Percentiles rank a stretch among this genome's conserved stretches.
Conservation (phyloP, 805 yeast species). For the Metschnikowia sp. region DNA sequence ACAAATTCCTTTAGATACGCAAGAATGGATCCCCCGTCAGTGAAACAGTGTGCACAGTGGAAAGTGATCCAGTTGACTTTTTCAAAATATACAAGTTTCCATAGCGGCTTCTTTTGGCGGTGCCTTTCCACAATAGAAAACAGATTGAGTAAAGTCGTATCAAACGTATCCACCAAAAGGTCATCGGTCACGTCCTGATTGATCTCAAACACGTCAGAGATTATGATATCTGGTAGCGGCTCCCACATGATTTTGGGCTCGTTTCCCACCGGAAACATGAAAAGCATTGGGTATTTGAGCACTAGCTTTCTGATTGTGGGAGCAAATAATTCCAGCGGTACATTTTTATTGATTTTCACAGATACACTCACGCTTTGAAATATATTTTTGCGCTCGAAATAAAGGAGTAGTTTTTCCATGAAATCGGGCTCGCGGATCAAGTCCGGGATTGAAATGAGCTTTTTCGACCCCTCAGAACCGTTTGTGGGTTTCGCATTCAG, state of each 20-base stretch:
- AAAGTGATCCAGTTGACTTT: conserved; percentile 11
- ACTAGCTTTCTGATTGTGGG: not conserved
- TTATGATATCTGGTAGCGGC: not conserved
- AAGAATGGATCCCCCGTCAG: conserved; percentile 11
- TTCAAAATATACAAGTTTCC: conserved; percentile 6
- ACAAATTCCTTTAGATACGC: conserved; percentile 11
- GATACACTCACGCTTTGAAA: conserved; percentile 8
- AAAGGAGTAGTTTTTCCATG: conserved; percentile 5
- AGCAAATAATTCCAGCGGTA: conserved; percentile 2
- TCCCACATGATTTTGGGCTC: conserved; percentile 7
- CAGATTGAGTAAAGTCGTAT: no score
- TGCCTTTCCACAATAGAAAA: no score
- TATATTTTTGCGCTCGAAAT: conserved; percentile 5
- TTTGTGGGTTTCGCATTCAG: no score
- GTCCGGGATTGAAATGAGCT: not conserved
- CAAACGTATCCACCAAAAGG: no score
- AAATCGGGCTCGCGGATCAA: conserved; percentile 7
- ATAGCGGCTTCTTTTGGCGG: not conserved
- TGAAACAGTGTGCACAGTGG: conserved; percentile 8
- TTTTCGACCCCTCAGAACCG: no score
- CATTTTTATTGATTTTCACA: conserved; percentile 4
- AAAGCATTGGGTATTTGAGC: conserved; percentile 10
- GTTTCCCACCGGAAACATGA: conserved; percentile 3
- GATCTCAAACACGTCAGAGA: no score
- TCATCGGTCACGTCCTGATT: no score